phyloP scores from a whole-genome alignment of 192 early-diverging fungal genomes.

The Entophlyctis luteolus region DNA sequence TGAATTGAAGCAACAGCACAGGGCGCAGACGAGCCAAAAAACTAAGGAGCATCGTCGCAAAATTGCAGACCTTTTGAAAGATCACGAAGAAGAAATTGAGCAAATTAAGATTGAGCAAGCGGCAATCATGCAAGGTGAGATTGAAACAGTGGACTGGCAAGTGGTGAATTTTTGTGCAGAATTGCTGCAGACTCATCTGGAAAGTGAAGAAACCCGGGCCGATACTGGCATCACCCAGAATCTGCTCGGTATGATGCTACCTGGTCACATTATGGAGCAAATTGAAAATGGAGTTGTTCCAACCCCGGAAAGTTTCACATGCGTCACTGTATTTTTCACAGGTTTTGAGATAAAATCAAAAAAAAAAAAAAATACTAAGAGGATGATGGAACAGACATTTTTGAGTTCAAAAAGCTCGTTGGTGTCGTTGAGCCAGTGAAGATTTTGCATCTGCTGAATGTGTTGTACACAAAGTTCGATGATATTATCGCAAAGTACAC shows the following conservation, averaged over 20 bases:
- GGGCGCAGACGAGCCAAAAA: neutral
- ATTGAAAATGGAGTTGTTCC: conserved; percentile 24
- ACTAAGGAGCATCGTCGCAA: conserved; percentile 25
- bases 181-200: conserved; percentile 19
- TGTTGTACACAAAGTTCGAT: conserved; percentile 25
- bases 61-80: conserved; percentile 20
- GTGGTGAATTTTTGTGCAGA: neutral
- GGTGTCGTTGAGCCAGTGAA: conserved; percentile 3
- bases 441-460: conserved; percentile 22
- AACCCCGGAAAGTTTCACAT: conserved; percentile 8
- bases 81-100: conserved; percentile 31
- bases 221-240: conserved; percentile 17
- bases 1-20: conserved; percentile 22
- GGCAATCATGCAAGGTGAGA: conserved; percentile 15
- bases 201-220: conserved; percentile 18
- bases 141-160: neutral
- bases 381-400: conserved; percentile 6
- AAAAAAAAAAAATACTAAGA: neutral
- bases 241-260: conserved; percentile 29
- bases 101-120: conserved; percentile 24
- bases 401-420: conserved; percentile 19
- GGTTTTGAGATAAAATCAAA: neutral
- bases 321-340: conserved; percentile 24
- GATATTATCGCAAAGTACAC: conserved; percentile 18
- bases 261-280: conserved; percentile 25